These are phyloP conservation scores for Atkinsonella hypoxylon DNA, from an alignment of 2,329 filamentous ascomycete species.

Conservation along the genomic window DNA sequence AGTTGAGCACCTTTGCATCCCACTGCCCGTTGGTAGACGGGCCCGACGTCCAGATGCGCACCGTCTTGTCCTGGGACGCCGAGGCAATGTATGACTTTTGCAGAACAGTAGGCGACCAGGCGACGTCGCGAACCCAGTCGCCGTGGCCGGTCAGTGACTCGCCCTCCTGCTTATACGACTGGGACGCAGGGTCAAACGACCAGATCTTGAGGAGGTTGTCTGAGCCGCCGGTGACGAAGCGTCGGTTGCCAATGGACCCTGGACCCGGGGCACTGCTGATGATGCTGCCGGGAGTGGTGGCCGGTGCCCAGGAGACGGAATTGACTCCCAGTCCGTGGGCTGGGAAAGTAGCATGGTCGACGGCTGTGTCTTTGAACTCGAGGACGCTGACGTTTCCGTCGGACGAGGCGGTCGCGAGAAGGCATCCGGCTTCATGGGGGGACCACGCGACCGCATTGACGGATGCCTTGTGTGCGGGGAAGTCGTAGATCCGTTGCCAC, in stretches of 20 bases:
- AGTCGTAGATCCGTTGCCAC: constrained; percentile 86
- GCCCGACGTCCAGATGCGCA: constrained; percentile 89
- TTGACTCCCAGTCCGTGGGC: constrained; percentile 94
- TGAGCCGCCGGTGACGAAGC: constrained; percentile 89
- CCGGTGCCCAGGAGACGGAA: constrained; percentile 88
- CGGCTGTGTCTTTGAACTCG: constrained; percentile 93
- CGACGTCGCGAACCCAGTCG: constrained; percentile 96
- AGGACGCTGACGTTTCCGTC: constrained; percentile 90
- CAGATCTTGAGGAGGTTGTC: constrained; percentile 93
- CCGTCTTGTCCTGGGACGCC: constrained; percentile 91
- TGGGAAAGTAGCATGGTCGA: constrained; percentile 79
- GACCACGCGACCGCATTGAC: constrained; percentile 97
- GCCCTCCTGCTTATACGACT: constrained; percentile 49
- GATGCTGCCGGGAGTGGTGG: constrained; percentile 71
- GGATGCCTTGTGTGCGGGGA: constrained; percentile 83
- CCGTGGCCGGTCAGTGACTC: constrained; percentile 66
- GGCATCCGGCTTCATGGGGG: constrained; percentile 89
- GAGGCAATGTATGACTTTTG: constrained; percentile 95
- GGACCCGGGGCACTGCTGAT: constrained; percentile 57
- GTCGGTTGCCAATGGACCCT: constrained; percentile 52
- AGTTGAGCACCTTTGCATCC: constrained; percentile 74
- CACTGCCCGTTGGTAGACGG: constrained; percentile 53
- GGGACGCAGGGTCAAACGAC: constrained; percentile 57
- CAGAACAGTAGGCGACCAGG: constrained; percentile 90
- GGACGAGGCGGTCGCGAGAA: constrained; percentile 86